Evolutionary conservation across 192 early-diverging fungal species (phyloP).

Genomic region (Umbelopsis vinacea): DNA sequence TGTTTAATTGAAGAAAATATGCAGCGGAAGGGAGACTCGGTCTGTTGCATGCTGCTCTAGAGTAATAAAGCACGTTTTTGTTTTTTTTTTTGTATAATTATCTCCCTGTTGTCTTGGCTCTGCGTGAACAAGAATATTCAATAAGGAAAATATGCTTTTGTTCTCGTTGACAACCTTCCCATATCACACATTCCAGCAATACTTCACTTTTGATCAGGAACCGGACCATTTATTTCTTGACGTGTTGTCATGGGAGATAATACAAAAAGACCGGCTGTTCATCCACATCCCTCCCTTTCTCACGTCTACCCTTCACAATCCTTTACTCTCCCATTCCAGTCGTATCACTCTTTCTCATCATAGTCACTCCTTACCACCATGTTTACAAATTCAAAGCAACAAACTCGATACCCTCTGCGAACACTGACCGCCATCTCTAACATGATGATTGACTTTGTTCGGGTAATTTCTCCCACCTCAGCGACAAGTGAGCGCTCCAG

Average conservation of each 20-base stretch:
- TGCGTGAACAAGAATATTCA: background rate
- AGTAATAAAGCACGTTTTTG: conserved; percentile 18
- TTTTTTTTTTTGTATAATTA: conserved; percentile 1
- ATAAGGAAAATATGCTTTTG: background rate
- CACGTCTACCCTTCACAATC: background rate
- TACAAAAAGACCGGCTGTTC: background rate
- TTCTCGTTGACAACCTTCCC: background rate
- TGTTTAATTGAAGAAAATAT: conserved; percentile 5
- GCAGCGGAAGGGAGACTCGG: background rate
- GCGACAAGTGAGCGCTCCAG: background rate
- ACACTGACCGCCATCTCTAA: background rate
- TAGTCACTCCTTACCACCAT: too few species aligned
- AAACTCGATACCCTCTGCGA: background rate
- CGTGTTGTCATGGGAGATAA: background rate
- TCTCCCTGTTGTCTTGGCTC: background rate
- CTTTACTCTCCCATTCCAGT: background rate
- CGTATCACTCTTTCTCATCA: background rate
- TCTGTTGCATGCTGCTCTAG: conserved; percentile 19
- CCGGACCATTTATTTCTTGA: conserved; percentile 12
- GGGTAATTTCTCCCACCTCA: background rate
- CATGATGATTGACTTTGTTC: conserved; percentile 4
- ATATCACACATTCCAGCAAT: conserved; percentile 21
- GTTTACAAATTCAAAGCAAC: background rate
- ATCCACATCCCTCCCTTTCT: too few species aligned
- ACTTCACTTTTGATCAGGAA: conserved; percentile 3